phyloP scores from a whole-genome alignment of 306 rosid species.

The Pyrus bretschneideri region DNA sequence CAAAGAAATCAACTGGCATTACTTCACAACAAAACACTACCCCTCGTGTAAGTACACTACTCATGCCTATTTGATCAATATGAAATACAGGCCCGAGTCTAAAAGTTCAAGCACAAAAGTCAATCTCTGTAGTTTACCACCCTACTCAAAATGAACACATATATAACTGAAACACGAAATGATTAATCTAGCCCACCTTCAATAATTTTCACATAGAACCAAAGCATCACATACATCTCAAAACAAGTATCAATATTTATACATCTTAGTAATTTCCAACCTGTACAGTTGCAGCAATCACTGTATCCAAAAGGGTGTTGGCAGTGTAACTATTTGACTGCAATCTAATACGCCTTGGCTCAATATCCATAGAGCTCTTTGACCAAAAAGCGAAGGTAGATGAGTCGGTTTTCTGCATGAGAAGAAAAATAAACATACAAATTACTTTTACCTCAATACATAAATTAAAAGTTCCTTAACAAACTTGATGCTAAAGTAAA shows the following conservation, averaged over 20 bases:
- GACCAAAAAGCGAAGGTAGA: slow-evolving; percentile 94
- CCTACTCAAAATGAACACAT: neutral
- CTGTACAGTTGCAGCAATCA: slow-evolving; percentile 95
- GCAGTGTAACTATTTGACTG: slow-evolving; percentile 39
- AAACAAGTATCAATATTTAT: neutral
- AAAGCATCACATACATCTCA: neutral
- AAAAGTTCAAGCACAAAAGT: neutral
- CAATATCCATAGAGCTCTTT: slow-evolving; percentile 79
- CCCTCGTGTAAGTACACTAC: neutral
- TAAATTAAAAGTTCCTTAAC: neutral
- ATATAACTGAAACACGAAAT: neutral
- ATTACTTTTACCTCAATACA: neutral
- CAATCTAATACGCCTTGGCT: slow-evolving; percentile 83
- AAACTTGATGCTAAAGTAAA: neutral
- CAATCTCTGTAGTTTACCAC: neutral
- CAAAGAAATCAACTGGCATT: neutral
- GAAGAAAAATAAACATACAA: neutral
- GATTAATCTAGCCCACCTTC: neutral
- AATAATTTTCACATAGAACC: neutral
- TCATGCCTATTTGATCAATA: neutral
- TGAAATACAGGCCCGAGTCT: neutral
- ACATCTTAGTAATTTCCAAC: slow-evolving; percentile 18
- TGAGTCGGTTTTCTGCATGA: slow-evolving; percentile 57
- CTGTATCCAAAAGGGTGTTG: neutral
- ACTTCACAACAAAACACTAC: neutral